Evolutionary conservation across 306 rosid species (phyloP).

Genomic region (Abrus pulchellus): DNA sequence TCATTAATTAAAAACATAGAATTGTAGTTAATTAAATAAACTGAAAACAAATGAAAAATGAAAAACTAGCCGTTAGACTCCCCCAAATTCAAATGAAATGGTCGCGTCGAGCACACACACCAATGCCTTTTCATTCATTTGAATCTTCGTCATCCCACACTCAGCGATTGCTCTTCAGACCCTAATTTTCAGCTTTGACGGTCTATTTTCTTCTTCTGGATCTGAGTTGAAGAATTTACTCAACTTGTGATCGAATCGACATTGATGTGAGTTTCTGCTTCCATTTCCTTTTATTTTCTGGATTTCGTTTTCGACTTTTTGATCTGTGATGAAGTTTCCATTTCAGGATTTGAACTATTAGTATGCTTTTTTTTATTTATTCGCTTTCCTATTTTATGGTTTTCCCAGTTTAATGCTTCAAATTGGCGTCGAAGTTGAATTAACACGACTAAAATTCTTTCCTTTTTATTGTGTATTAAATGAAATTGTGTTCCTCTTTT

Average conservation of each 20-base stretch:
- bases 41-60: constrained; percentile 27
- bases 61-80: constrained; percentile 87
- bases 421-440: constrained; percentile 19
- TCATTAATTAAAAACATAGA: not conserved
- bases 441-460: constrained; percentile 10
- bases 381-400: constrained; percentile 42
- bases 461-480: constrained; percentile 29
- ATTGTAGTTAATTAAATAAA: constrained; percentile 15
- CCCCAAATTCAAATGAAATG: constrained; percentile 63
- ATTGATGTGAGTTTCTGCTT: constrained; percentile 52
- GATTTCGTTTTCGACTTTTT: not conserved
- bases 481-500: not conserved
- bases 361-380: not conserved
- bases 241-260: constrained; percentile 27
- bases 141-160: constrained; percentile 5
- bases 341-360: constrained; percentile 2
- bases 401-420: constrained; percentile 34
- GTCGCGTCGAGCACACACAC: constrained; percentile 43
- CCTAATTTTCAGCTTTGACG: constrained; percentile 43
- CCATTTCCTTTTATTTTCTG: constrained; percentile 26
- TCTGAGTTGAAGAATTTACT: constrained; percentile 32
- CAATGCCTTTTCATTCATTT: constrained; percentile 43
- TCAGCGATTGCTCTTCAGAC: constrained; percentile 43
- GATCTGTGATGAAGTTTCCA: constrained; percentile 37
- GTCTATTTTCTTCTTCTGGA: constrained; percentile 31